Evolutionary conservation across 2,329 filamentous ascomycete genomes (phyloP).

Genomic region (Botryotinia convoluta): DNA sequence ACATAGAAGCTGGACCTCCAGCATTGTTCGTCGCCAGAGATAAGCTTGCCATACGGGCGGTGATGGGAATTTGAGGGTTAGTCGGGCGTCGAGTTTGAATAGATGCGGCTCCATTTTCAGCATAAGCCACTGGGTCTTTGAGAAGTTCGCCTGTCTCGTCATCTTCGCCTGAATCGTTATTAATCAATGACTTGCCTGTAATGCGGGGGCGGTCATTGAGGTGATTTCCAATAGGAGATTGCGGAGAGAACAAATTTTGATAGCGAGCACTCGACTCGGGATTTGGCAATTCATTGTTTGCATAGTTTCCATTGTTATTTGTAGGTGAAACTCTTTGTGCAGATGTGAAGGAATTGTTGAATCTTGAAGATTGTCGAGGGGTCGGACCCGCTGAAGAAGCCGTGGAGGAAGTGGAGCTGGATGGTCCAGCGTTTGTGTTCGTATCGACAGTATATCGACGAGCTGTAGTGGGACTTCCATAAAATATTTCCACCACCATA

Average conservation of each 20-base stretch:
- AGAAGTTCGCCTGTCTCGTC: constrained; percentile 72
- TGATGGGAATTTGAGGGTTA: constrained; percentile 67
- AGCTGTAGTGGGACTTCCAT: constrained; percentile 37
- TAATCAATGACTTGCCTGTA: constrained; percentile 70
- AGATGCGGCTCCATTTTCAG: constrained; percentile 61
- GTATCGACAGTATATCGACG: constrained; percentile 55
- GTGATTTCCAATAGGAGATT: constrained; percentile 70
- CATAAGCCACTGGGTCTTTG: constrained; percentile 69
- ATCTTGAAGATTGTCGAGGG: constrained; percentile 45
- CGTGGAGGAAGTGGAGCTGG: constrained; percentile 44
- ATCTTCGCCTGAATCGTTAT: constrained; percentile 63
- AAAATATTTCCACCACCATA: constrained; percentile 58
- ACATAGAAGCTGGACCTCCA: constrained; percentile 35
- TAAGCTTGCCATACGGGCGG: constrained; percentile 61
- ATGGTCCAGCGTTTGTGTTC: constrained; percentile 43
- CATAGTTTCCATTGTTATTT: constrained; percentile 53
- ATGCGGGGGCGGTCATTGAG: constrained; percentile 59
- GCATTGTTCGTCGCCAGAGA: constrained; percentile 67
- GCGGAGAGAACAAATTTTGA: constrained; percentile 67
- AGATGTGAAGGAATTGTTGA: constrained; percentile 58
- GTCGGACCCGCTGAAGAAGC: constrained; percentile 38
- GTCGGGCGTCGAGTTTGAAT: constrained; percentile 63
- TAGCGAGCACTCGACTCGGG: constrained; percentile 53
- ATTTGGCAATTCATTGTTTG: constrained; percentile 58
- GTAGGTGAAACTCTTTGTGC: constrained; percentile 49